Evolutionary conservation across 306 rosid genomes (phyloP), one percentile per base, ranked within the genome.

Genomic region (Ochetophila trinervis): DNA sequence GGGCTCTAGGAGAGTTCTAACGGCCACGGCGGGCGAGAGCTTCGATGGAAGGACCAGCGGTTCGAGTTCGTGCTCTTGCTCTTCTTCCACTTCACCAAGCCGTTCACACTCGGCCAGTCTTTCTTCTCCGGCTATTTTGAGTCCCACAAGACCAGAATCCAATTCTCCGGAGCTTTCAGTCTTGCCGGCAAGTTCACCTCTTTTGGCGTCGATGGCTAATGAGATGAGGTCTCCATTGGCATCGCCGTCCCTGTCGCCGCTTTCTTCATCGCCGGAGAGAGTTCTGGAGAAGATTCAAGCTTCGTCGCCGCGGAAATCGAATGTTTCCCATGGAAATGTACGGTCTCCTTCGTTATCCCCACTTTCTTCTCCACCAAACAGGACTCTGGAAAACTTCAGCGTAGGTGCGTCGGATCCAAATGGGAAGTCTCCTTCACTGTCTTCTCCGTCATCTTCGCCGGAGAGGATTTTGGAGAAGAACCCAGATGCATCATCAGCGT

Each of bases 71-170:
- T 81, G 68, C 75, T 77, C 97, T 15, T 79, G 91, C 50, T 78
- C 89, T 14, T 48, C 79, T 60, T 85, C 88, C 0, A 80, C 78
- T 27, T 91, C 97, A 8, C 97, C 96, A 53, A 65, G 74, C 18
- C 75, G 74, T 15, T 86, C 97, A 0, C 82, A 80, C 36, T 88
- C 97, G 0, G 81, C 84, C 0, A 79, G 79, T 27, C 74, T 71
- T 45, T 82, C 83, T 11, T 76, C 83, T 4, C 78, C 81, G 23
- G 62, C 62, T 48, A 76, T 75, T 62, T 57, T 55, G 36, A 83
- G 87, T 54, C 82, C 84, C 11, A 66, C 22, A 65, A 69, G 58
- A 57, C 61, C 70, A 6, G 59, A 72, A 51, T 36, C 62, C 59
- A 79, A 66, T 45, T 58, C 72, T 17, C 66, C 61, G 0, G 69